These are phyloP conservation scores for Xerocomus brunneocitrinus DNA, from an alignment of 768 basidiomycete species.

Conservation along the genomic window DNA sequence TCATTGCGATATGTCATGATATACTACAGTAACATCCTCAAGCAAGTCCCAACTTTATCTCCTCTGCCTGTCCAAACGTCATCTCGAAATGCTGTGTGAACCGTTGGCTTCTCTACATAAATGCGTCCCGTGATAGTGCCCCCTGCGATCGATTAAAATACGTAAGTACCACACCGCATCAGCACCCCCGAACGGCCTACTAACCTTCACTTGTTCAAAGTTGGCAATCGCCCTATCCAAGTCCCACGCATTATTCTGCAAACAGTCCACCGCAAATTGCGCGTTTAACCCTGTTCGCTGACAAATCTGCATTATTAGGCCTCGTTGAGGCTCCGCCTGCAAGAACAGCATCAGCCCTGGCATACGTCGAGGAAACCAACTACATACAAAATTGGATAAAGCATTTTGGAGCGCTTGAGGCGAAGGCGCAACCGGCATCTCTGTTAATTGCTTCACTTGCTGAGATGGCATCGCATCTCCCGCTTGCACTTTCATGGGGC, in stretches of 20 bases:
- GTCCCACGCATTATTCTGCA: conserved; percentile 84
- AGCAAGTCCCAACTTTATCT: too few relatives aligned
- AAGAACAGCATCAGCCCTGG: conserved; percentile 9
- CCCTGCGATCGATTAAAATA: conserved; percentile 33
- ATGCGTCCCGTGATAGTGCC: conserved; percentile 51
- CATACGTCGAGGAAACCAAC: conserved; percentile 8
- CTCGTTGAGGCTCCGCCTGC: conserved; percentile 68
- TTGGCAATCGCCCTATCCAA: conserved; percentile 73
- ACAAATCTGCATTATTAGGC: conserved; percentile 65
- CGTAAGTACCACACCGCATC: conserved; percentile 21
- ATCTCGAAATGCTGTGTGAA: too few relatives aligned
- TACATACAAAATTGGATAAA: conserved; percentile 55
- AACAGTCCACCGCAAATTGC: conserved; percentile 77
- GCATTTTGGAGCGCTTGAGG: conserved; percentile 43
- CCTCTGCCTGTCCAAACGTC: not conserved
- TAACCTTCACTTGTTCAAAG: conserved; percentile 84
- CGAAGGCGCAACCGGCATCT: conserved; percentile 30
- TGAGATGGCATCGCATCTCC: conserved; percentile 25
- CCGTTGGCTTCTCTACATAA: conserved; percentile 29
- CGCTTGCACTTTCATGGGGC: conserved; percentile 70
- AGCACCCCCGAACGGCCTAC: conserved; percentile 22
- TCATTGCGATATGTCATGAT: conserved; percentile 21
- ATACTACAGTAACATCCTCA: conserved; percentile 3
- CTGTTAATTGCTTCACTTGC: conserved; percentile 21
- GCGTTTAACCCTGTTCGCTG: conserved; percentile 75